Conservation (phyloP, 768 basidiomycete genomes). For the Grammothele lineata region DNA sequence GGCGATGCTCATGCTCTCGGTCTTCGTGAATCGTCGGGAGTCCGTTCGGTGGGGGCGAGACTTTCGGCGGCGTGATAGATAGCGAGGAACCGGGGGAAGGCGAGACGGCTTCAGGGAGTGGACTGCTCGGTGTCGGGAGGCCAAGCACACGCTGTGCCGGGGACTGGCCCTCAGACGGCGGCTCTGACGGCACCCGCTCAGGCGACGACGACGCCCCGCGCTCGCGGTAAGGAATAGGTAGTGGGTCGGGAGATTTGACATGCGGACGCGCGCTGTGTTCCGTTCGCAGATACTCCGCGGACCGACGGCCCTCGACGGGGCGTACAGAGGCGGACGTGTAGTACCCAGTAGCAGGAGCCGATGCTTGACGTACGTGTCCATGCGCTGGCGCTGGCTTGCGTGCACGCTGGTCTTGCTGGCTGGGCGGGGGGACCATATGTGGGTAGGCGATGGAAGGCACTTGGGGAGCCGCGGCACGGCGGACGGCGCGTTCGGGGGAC, state of each 20-base stretch:
- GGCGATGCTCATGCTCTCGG: constrained; percentile 23
- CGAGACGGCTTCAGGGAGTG: constrained; percentile 4
- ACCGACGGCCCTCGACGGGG: constrained; percentile 6
- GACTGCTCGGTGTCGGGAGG: constrained; percentile 6
- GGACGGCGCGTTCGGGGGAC: constrained; percentile 15
- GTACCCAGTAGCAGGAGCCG: constrained; percentile 6
- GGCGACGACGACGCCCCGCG: constrained; percentile 9
- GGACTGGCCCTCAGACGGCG: constrained; percentile 11
- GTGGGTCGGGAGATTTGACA: constrained; percentile 38
- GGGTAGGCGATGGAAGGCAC: constrained; percentile 13
- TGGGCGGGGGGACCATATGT: constrained; percentile 5
- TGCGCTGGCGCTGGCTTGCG: too few species aligned
- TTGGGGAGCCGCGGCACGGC: constrained; percentile 12
- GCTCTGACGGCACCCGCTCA: constrained; percentile 18
- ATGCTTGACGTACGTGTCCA: constrained; percentile 12
- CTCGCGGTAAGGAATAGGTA: constrained; percentile 43
- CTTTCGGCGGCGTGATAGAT: constrained; percentile 8
- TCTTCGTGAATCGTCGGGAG: constrained; percentile 32
- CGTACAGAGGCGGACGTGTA: constrained; percentile 1
- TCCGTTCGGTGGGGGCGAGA: constrained; percentile 15
- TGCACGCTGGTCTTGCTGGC: constrained; percentile 4
- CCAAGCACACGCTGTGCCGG: constrained; percentile 10
- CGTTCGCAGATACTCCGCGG: constrained; percentile 8
- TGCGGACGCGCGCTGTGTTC: constrained; percentile 13
- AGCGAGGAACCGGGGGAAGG: constrained; percentile 5